Evolutionary conservation across 2,329 filamentous ascomycete species (phyloP).

Genomic region (Tolypocladium pustulatum): DNA sequence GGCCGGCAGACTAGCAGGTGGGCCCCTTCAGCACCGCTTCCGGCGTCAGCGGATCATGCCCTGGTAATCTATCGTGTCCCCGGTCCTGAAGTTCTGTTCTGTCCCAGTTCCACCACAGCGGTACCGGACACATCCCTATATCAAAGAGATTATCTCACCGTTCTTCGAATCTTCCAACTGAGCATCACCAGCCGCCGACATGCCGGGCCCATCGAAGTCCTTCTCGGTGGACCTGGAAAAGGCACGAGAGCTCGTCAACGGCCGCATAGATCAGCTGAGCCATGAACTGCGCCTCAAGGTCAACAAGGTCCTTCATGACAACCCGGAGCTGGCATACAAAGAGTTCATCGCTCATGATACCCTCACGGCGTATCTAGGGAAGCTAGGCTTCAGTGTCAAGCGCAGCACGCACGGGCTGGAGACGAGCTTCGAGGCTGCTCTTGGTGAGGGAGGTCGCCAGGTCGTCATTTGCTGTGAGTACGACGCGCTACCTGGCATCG

Average conservation of each 20-base stretch:
- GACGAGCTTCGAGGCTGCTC: constrained; percentile 38
- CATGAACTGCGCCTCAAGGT: constrained; percentile 6
- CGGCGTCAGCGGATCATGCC: no score
- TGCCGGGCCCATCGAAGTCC: background rate
- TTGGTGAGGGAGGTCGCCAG: constrained; percentile 29
- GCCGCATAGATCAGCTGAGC: constrained; percentile 9
- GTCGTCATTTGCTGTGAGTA: constrained; percentile 35
- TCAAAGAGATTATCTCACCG: background rate
- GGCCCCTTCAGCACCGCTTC: background rate
- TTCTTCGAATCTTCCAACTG: background rate
- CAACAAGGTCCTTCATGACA: constrained; percentile 20
- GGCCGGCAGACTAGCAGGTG: background rate
- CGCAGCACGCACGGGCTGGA: constrained; percentile 38
- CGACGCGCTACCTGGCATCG: constrained; percentile 35
- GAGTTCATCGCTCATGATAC: constrained; percentile 40
- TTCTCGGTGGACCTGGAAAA: constrained; percentile 6
- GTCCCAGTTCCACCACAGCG: no score
- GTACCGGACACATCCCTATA: background rate
- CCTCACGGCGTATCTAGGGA: constrained; percentile 32
- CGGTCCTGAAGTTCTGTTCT: no score
- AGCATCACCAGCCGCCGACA: background rate
- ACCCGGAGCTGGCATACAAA: constrained; percentile 41
- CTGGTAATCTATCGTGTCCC: no score
- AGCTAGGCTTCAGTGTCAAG: constrained; percentile 33
- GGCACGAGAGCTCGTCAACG: constrained; percentile 10